Conservation (phyloP, 2,329 filamentous ascomycete genomes). For the Onygenales sp. region DNA sequence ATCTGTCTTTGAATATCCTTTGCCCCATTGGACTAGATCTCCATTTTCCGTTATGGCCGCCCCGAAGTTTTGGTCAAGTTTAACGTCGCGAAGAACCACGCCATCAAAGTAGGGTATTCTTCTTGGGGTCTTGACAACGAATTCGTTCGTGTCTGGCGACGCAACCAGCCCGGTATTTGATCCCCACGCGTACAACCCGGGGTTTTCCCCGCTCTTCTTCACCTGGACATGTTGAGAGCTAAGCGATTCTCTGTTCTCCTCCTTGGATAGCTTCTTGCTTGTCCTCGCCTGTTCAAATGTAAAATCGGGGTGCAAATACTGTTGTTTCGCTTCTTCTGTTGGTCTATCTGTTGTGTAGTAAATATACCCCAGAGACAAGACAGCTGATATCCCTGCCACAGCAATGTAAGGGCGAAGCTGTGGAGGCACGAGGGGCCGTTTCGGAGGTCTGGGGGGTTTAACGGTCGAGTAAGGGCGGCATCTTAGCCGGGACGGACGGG, state of each 20-base stretch:
- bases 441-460: background rate
- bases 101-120: slow-evolving; percentile 76
- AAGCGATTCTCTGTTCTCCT: slow-evolving; percentile 65
- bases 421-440: background rate
- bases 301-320: slow-evolving; percentile 31
- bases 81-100: slow-evolving; percentile 74
- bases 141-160: slow-evolving; percentile 70
- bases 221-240: slow-evolving; percentile 84
- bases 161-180: slow-evolving; percentile 78
- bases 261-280: slow-evolving; percentile 46
- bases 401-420: background rate
- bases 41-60: slow-evolving; percentile 81
- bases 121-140: slow-evolving; percentile 67
- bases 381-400: background rate
- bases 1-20: slow-evolving; percentile 57
- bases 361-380: background rate
- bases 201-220: slow-evolving; percentile 68
- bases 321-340: background rate
- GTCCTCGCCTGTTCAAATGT: slow-evolving; percentile 59
- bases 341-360: background rate
- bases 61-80: slow-evolving; percentile 71
- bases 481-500: background rate
- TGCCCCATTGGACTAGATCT: slow-evolving; percentile 86
- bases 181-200: slow-evolving; percentile 90
- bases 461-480: background rate